Evolutionary conservation across 345 rosid species (phyloP).

Genomic region (Kernera saxatilis): DNA sequence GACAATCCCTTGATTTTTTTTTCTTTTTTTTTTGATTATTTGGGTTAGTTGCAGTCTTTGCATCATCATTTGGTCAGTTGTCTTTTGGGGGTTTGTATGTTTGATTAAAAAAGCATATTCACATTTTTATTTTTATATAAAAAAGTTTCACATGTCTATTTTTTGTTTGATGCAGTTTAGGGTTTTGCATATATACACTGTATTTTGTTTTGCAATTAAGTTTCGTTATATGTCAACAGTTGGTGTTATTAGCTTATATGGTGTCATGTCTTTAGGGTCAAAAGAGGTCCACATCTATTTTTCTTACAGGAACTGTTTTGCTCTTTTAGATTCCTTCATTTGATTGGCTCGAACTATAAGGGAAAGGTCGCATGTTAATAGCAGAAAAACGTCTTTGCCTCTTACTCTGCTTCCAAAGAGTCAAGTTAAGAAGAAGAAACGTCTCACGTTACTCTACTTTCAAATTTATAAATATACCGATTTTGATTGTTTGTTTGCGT

Average conservation of each 20-base stretch:
- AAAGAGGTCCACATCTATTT: background rate
- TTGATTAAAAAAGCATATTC: constrained; percentile 21
- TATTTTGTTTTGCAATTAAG: background rate
- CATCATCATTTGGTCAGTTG: constrained; percentile 30
- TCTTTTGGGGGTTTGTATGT: constrained; percentile 34
- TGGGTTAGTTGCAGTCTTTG: constrained; percentile 32
- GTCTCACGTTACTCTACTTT: background rate
- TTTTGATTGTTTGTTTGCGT: background rate
- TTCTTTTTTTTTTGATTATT: background rate
- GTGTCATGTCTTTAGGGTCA: constrained; percentile 22
- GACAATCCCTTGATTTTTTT: constrained; percentile 28
- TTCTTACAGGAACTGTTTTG: background rate
- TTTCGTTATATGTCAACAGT: no score
- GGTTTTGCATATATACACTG: constrained; percentile 5
- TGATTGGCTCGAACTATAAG: constrained; percentile 17
- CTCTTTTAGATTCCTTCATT: background rate
- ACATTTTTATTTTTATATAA: constrained; percentile 26
- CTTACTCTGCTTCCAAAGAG: constrained; percentile 3
- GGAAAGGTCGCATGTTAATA: constrained; percentile 18
- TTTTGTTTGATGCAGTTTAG: background rate
- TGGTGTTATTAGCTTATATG: constrained; percentile 10
- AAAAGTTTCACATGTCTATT: constrained; percentile 11
- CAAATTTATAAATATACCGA: background rate
- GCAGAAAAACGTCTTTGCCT: background rate
- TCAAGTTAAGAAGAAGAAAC: constrained; percentile 2